Base-by-base conservation (phyloP, 1,284 basidiomycete species). In the Apiotrichum sp. region DNA sequence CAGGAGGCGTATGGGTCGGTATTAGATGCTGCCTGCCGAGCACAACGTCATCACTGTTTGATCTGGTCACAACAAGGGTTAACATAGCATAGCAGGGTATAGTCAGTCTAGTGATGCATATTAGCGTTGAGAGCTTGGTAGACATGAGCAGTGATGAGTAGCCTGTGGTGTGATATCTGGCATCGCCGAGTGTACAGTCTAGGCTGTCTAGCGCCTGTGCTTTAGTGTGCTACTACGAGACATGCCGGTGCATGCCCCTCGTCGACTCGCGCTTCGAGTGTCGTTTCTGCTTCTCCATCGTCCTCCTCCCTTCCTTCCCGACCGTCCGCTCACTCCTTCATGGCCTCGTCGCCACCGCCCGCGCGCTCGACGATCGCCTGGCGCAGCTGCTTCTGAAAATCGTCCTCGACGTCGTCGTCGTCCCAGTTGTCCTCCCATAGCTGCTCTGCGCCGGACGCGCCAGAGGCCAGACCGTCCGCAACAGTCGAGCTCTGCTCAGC, bases 391-490 rank as follows among this genome's bases (percentile, higher is more conserved):
- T 89, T 86, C 69, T 91, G 93, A 73, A 98, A 98, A 66, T 97
- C 92, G 70, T 97, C 93, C 73, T 96, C 95, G 60, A 96, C 86
- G 75, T 97, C 93, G 77, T 98, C 95, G 69, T 98, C 95, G 70
- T 98, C 95, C 95, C 95, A 98, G 74, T 97, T 97, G 69, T 98
- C 95, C 80, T 98, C 93, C 95, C 95, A 98, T 35, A 98, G 80
- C 71, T 93, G 70, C 51, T 72, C 69, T 16, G 63, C 62, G 47
- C 67, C 62, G 11, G 66, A 61, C 29, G 57, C 61, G 32, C 49
- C 49, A n/a, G 57, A 63, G 34, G 61, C 64, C 29, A 76, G 58
- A 0, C 69, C 65, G 47, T 74, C 71, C 10, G 68, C 59, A 22
- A 75, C 66, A 39, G 69, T 71, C 7, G 63, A 63, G 50, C 64